Base-by-base conservation (phyloP, 441 rosid species). In the Populus trichocarpa region DNA sequence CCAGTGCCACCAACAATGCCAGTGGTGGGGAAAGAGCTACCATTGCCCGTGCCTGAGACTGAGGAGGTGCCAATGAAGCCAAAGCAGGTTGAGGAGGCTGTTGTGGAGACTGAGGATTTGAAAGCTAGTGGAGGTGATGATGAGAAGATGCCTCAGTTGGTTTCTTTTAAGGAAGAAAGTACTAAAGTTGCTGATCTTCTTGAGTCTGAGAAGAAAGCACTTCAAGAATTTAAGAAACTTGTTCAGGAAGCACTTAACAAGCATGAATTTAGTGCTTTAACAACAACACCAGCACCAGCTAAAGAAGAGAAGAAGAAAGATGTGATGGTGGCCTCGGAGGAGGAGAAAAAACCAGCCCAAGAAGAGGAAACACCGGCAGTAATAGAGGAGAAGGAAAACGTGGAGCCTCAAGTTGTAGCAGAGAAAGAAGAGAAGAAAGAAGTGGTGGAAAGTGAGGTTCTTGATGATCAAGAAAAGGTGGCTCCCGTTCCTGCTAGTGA, bases 121-220 rank as follows among this genome's bases (percentile, higher is more conserved):
- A 78, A 77, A 33, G 12, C 75, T 53, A 30, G 67, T 33, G 78
- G 38, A 33, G 84, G 70, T 36, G 68, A 35, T 64, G 89, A 84
- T 61, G 79, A 81, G 67, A 85, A 81, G 63, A 71, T 87, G 42
- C 89, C 93, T 10, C 78, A 79, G 67, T 82, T 83, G 38, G 88
- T 63, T 46, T 90, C 91, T 32, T 92, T 94, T 83, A 88, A 92
- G 81, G 98, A 92, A 81, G 98, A 94, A 80, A 92, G 91, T 83
- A 90, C 89, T 70, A 80, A 81, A 38, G 82, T 88, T 33, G 82
- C 89, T 53, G 94, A 94, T 85, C 96, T 94, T 66, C 83, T 90
- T 0, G 87, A 85, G 18, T 79, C 82, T n/a, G 92, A 94, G 82
- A 85, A 81, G 78, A 91, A 86, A 77, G 89, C 92, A 13, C 82